Evolutionary conservation across 129 eudicot species (phyloP).

Genomic region (Artemisia annua): DNA sequence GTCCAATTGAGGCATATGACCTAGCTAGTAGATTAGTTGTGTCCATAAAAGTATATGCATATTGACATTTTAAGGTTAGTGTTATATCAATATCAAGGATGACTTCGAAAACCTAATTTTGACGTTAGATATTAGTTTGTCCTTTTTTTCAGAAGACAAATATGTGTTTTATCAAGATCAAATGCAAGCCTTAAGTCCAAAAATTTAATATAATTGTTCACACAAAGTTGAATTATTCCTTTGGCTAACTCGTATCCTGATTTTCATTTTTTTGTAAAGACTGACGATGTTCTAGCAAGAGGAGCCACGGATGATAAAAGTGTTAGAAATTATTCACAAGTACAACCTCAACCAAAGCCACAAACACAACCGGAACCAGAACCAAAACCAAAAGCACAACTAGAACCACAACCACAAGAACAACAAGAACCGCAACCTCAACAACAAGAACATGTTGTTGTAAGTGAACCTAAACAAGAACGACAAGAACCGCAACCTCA

Average conservation of each 20-base stretch:
- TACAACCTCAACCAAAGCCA: background rate
- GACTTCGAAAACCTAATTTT: background rate
- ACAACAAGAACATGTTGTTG: too few species aligned
- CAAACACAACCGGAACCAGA: too few species aligned
- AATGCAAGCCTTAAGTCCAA: background rate
- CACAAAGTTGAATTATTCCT: background rate
- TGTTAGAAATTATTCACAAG: background rate
- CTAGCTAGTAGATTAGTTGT: too few species aligned
- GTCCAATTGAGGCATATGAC: too few species aligned
- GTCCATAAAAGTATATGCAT: too few species aligned
- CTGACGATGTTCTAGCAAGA: slow-evolving; percentile 1
- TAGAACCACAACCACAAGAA: too few species aligned
- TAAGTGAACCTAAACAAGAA: too few species aligned
- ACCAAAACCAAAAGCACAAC: too few species aligned
- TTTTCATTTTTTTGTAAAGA: slow-evolving; percentile 6
- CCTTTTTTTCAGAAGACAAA: background rate
- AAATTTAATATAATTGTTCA: background rate
- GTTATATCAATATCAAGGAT: too few species aligned
- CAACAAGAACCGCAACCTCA: too few species aligned
- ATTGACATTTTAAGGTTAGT: too few species aligned
- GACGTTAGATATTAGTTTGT: background rate
- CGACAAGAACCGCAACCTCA: too few species aligned
- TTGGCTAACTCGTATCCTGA: background rate
- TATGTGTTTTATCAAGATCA: background rate
- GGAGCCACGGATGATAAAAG: background rate